A percentile compares a stretch with the other conserved stretches of the same genome.
Conservation (phyloP, 768 basidiomycete species). For the Russula dissimulans region DNA sequence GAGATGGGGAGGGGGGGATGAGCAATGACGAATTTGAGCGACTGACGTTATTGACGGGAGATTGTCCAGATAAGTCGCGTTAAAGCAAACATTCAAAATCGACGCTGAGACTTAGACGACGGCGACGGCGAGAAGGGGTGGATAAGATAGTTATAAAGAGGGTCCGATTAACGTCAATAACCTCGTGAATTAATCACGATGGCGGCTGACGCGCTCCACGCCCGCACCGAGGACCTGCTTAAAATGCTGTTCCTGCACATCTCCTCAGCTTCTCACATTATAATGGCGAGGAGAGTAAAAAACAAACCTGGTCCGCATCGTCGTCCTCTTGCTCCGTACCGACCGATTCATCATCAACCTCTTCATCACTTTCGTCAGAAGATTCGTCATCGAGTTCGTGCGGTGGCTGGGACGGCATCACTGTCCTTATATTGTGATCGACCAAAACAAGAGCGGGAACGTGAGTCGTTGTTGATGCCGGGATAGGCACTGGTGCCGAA, state of each 20-base stretch:
- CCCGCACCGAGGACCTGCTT: conserved; percentile 19
- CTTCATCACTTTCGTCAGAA: conserved; percentile 13
- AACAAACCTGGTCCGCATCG: conserved; percentile 27
- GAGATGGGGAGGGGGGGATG: no score
- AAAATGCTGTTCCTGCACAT: conserved; percentile 6
- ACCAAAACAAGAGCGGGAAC: neutral
- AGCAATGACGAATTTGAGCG: no score
- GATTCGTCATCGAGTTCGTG: conserved; percentile 22
- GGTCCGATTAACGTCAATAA: neutral
- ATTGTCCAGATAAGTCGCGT: neutral
- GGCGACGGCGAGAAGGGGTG: neutral
- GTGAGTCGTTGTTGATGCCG: neutral
- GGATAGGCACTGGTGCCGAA: neutral
- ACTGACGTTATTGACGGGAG: no score
- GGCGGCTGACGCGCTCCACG: conserved; percentile 20
- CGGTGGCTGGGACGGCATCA: neutral
- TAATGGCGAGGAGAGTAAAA: neutral
- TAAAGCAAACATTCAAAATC: neutral
- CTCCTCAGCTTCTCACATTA: neutral
- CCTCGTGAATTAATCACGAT: conserved; percentile 10
- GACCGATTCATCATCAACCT: conserved; percentile 16
- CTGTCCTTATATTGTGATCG: neutral
- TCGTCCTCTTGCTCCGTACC: conserved; percentile 20
- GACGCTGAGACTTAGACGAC: neutral
- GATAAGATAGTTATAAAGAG: conserved; percentile 7